Base-by-base conservation (phyloP, 1,284 basidiomycete species). In the Ceratobasidium theobromae region DNA sequence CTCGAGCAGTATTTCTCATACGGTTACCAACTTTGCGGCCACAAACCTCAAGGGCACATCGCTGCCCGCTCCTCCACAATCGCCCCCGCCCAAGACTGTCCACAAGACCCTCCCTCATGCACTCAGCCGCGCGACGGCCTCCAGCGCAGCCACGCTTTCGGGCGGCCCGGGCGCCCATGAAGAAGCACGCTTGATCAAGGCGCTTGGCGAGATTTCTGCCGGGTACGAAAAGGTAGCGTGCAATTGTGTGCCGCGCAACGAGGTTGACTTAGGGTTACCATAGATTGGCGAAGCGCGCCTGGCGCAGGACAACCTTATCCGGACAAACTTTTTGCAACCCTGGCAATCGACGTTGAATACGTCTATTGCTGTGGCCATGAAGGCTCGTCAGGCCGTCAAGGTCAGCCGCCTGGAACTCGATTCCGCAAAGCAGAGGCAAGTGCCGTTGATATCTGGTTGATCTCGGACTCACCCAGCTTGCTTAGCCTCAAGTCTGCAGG, bases 21-120 rank as follows among this genome's bases (percentile, higher is more conserved):
- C 86, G 75, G 82, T 97, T 81, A 85, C 87, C 72, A 86, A 86
- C 69, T 91, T 99, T 77, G 96, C 96, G 71, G 85, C 92, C 71
- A 82, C 85, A 76, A 89, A 97, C 82, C 81, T 97, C 78, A 90
- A 96, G 81, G 91, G 91, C 68, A 93, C 93, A 33, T 88, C 87
- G 74, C 82, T 97, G 28, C 93, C 94, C 64, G 82, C 86, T 14
- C 89, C 94, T 12, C 74, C 74, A 35, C 28, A 62, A 23, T 70
- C 76, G 32, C 73, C 86, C 0, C 80, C 84, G 1, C 79, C 81
- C 3, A 77, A 80, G 12, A 73, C 79, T 2, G 85, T 86, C 72
- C 92, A 92, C 80, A 98, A 98, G 85, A 99, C 96, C 1, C 88
- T 99, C 52, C 90, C 95, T 1, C 96, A 98, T 75, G 96, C 97